Percentiles rank a stretch among this genome's conserved stretches.
Evolutionary conservation across 2,329 filamentous ascomycete genomes (phyloP).

Genomic region (Nigrospora oryzae): DNA sequence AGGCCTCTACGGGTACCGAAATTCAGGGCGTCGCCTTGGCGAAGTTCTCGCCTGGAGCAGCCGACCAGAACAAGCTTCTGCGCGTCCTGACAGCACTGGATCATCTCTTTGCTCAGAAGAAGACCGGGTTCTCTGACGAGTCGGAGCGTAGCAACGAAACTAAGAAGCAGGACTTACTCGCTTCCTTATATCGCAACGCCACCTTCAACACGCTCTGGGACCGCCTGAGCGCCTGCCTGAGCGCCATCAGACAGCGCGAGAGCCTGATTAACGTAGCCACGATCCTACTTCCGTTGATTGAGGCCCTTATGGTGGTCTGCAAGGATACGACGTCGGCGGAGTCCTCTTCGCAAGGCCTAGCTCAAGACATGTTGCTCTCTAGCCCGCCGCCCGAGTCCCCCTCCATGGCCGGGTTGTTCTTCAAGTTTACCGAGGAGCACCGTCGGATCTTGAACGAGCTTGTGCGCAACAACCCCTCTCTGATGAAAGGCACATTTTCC

Average conservation of each 20-base stretch:
- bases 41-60: constrained; percentile 93
- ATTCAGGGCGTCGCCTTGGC: constrained; percentile 89
- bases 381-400: constrained; percentile 72
- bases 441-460: constrained; percentile 97
- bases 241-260: constrained; percentile 80
- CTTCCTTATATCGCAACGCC: constrained; percentile 80
- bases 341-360: constrained; percentile 35
- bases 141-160: constrained; percentile 43
- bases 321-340: constrained; percentile 88
- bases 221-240: constrained; percentile 81
- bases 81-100: constrained; percentile 89
- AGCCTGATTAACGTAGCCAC: constrained; percentile 97
- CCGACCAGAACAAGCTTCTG: constrained; percentile 92
- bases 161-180: constrained; percentile 76
- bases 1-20: constrained; percentile 82
- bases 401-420: constrained; percentile 87
- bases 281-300: constrained; percentile 87
- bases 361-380: constrained; percentile 63
- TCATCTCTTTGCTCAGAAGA: constrained; percentile 81
- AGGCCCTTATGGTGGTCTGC: constrained; percentile 97
- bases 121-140: constrained; percentile 34
- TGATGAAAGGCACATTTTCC: constrained; percentile 98
- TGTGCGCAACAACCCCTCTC: constrained; percentile 90
- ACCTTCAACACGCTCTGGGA: constrained; percentile 89
- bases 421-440: constrained; percentile 95